These are phyloP conservation scores for Fusarium sp. DNA, from an alignment of 2,329 filamentous ascomycete species.

Conservation along the genomic window DNA sequence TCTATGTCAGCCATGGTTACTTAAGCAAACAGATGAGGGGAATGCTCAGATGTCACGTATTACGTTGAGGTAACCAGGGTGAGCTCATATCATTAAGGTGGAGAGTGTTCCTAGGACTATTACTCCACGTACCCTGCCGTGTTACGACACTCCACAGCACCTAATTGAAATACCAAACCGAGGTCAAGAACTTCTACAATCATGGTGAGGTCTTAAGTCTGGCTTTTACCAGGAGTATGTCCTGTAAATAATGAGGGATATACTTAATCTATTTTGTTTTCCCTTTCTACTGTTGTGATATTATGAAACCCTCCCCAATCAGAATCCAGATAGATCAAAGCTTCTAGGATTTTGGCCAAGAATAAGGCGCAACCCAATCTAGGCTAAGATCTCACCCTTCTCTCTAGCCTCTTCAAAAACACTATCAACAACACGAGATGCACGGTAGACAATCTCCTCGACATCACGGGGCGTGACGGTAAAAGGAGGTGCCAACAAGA, in stretches of 20 bases:
- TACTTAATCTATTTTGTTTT: neutral
- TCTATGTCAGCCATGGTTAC: neutral
- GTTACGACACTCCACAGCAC: neutral
- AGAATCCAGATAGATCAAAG: neutral
- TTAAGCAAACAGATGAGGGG: neutral
- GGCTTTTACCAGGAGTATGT: neutral
- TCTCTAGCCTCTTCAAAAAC: neutral
- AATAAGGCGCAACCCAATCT: neutral
- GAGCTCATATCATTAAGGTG: neutral
- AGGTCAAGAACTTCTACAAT: too few relatives aligned
- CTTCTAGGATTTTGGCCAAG: fast-evolving
- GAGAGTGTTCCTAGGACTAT: neutral
- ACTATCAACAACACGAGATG: neutral
- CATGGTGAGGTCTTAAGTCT: fast-evolving
- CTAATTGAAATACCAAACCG: neutral
- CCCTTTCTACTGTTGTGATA: neutral
- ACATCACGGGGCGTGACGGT: neutral
- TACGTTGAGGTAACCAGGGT: neutral
- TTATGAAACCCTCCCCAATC: neutral
- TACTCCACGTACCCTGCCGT: neutral
- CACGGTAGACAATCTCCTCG: neutral
- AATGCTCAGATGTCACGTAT: neutral
- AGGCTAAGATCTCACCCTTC: neutral
- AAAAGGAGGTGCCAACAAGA: neutral
- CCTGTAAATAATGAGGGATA: neutral